Evolutionary conservation across 768 basidiomycete species (phyloP), one percentile per base, ranked within the genome.

Genomic region (Strobilomyces echinocephalus): DNA sequence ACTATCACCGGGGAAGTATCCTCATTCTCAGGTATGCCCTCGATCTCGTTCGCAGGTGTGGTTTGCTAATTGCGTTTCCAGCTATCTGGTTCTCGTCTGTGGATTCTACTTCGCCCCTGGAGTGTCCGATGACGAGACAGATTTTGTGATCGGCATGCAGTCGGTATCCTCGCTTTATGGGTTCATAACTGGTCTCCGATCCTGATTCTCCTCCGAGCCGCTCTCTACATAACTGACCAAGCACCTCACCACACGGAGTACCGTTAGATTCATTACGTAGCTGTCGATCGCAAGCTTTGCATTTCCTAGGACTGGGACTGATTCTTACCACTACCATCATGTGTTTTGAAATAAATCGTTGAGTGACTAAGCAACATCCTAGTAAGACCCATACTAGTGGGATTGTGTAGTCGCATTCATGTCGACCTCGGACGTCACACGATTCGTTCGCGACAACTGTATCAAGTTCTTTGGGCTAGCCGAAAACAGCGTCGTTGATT

Each of bases 1-100:
- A 98, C 72, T 99, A 99, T 69, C 93, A 97, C 67, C 84, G 97
- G 60, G 97, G 97, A 44, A 93, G 90, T 61, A 97, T 97, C 54
- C 83, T 99, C 43, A 87, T 97, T 50, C 76, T 98, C 46, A 94
- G 94, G 91, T 95, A 60, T 44, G 68, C 55, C 5, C 3, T 20
- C 18, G 7, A 18, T n/a, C 12, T 30, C 12, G 40, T n/a, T 14
- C 26, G 12, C 8, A 44, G 44, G 10, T 30, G 7, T 52, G 31
- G 28, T 21, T 15, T 31, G 15, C 52, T 55, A 39, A 54, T 20
- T n/a, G 31, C 40, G 42, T 38, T 48, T 46, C 11, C 64, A 97
- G 94, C 60, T 99, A 99, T 68, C 76, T 98, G 44, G 95, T 97
- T 43, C 83, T 99, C 33, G 71, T 81, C 34, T 81, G 91, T 30